Percentiles rank a stretch among this genome's conserved stretches.
These are phyloP conservation scores for Kitagawia praeruptora DNA, from an alignment of 129 eudicot genomes.

Conservation along the genomic window DNA sequence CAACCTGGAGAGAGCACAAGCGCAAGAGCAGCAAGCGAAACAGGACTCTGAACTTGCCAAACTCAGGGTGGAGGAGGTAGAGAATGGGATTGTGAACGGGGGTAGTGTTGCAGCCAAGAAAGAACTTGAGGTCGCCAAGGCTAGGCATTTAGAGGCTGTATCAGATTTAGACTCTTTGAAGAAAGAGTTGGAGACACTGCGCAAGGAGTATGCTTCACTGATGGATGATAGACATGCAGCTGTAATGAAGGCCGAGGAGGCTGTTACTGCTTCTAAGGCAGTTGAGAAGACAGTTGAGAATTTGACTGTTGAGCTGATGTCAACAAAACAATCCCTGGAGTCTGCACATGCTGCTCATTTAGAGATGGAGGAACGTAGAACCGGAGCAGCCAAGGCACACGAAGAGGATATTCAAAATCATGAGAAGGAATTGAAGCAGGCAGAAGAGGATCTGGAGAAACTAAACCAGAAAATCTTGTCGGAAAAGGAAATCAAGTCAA, in stretches of 20 bases:
- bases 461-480: slow-evolving; percentile 35
- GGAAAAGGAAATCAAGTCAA: slow-evolving; percentile 45
- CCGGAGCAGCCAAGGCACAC: slow-evolving; percentile 60
- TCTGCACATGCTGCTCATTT: slow-evolving; percentile 86
- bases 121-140: slow-evolving; percentile 77
- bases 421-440: slow-evolving; percentile 68
- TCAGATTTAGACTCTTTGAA: slow-evolving; percentile 49
- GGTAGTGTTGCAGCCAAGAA: slow-evolving; percentile 80
- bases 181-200: slow-evolving; percentile 48
- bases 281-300: slow-evolving; percentile 78
- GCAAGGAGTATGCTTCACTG: slow-evolving; percentile 44
- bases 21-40: slow-evolving; percentile 79
- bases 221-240: slow-evolving; percentile 55
- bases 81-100: slow-evolving; percentile 81
- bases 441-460: slow-evolving; percentile 61
- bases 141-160: slow-evolving; percentile 55
- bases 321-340: slow-evolving; percentile 66
- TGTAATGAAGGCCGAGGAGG: slow-evolving; percentile 51
- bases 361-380: slow-evolving; percentile 85
- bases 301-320: slow-evolving; percentile 65
- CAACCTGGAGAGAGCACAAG: slow-evolving; percentile 83
- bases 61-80: slow-evolving; percentile 78
- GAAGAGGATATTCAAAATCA: slow-evolving; percentile 61
- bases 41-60: slow-evolving; percentile 84
- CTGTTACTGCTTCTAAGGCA: slow-evolving; percentile 51